Evolutionary conservation across 139 green algal genomes (phyloP), one percentile per base, ranked within the genome.

Genomic region (Coelastrella sp.): DNA sequence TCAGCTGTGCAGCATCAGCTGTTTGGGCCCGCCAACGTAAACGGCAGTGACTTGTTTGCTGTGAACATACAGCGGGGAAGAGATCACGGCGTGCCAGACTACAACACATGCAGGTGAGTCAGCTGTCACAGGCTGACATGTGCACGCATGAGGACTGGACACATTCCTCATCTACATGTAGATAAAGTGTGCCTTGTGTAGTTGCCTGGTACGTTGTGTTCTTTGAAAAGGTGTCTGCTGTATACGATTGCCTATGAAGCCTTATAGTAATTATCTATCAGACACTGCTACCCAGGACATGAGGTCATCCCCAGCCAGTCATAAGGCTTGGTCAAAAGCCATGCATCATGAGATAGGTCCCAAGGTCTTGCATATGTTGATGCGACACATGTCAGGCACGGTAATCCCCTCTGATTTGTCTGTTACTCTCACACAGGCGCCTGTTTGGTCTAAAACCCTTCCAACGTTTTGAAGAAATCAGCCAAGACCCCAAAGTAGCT

Each of bases 41-140:
- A 92, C 19, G 89, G 87, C 47, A 92, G 23, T 3, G 92, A 94
- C 90, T 58, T 94, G 13, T 61, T 92, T 11, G 90, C 92, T 2
- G 75, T 88, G 16, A 91, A 93, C 68, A 94, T 94, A 75, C 90
- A 93, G 83, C 73, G 92, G 8, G 90, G 90, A 5, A 89, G 92
- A 16, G 92, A 94, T 80, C 92, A 94, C 68, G 92, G 92, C 58
- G 23, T 92, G 19, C 92, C 92, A 19, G 54, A 87, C 19, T 94
- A 94, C 83, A 94, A 92, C 90, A 89, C 90, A 2, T 86, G 83
- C 83, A 83, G 92, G 60, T 77, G 73, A 20, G 64, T 71, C 13
- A 5, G 13, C 2, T 7, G 64, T 14, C 16, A 11, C 16, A 71
- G 11, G 16, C 11, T 47, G 32, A 47, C 64, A 71, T 14, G 11